Base-by-base conservation (phyloP, 805 yeast genomes). In the Ogataea nakhonphanomensis region DNA sequence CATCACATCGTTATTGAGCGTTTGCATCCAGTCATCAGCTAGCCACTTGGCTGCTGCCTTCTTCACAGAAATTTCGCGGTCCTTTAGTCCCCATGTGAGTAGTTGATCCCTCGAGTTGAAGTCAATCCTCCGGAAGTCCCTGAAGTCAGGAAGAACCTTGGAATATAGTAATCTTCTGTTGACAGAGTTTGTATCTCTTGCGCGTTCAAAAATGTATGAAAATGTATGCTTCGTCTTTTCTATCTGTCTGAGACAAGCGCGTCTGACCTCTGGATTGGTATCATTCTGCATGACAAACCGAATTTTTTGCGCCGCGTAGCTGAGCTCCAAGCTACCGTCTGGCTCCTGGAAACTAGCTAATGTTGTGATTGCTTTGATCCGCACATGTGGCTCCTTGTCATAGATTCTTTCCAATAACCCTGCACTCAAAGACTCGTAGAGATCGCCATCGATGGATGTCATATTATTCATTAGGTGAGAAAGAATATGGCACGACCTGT, bases 331-430 rank as follows among this genome's bases (percentile, higher is more conserved):
- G 0, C 66, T 66, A n/a, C 66, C 73, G 30, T 71, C 75, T 23
- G 73, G 76, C 35, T 63, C 66, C 60, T 90, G 96, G 50, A 91
- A 81, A 42, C 89, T 70, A 0, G 95, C 77, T 28, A 89, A 62
- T 10, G 95, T 84, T 25, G 83, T 74, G 0, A 86, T 79, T 0
- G 97, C 95, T 61, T 86, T 93, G n/a, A 81, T 71, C 51, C 99
- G 70, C 3, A 93, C 86, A 7, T 67, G 64, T 5, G 88, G 69
- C 53, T 91, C 98, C 54, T 79, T 84, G 53, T 85, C 95, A 49
- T 73, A 73, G 1, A 86, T 57, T 44, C 97, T 70, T 35, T 74
- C 74, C 25, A 74, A 70, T 35, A 90, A 66, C 10, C 79, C 74
- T 55, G 75, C 73, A 47, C 78, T 69, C 34, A 93, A 61, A 2